Evolutionary conservation across 2,329 filamentous ascomycete genomes (phyloP).

Genomic region (Penicillium janthinellum): DNA sequence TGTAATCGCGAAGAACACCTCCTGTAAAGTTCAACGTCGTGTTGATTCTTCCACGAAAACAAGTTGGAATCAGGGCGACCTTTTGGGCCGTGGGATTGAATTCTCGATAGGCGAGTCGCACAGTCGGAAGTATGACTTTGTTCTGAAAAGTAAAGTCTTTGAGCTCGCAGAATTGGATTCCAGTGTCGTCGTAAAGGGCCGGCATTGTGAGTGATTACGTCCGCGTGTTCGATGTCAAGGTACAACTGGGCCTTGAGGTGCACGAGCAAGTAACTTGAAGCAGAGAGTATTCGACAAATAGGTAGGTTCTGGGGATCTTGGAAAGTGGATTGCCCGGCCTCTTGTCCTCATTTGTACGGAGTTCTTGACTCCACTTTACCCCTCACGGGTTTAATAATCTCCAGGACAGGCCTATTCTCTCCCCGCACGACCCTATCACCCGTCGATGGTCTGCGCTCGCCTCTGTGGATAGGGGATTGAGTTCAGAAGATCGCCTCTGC

Average conservation of each 20-base stretch:
- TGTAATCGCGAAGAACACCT: conserved; percentile 43
- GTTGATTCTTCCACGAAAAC: conserved; percentile 56
- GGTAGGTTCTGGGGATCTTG: too few relatives aligned
- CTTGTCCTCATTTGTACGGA: too few relatives aligned
- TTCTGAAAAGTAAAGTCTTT: conserved; percentile 42
- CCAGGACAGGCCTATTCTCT: background rate
- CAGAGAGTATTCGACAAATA: too few relatives aligned
- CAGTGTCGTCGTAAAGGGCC: background rate
- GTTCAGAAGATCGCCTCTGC: too few relatives aligned
- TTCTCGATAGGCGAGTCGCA: conserved; percentile 43
- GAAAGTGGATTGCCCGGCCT: too few relatives aligned
- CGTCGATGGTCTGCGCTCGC: too few relatives aligned
- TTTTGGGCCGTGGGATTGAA: conserved; percentile 44
- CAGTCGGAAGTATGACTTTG: conserved; percentile 33
- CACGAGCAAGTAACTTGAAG: background rate
- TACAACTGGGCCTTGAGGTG: background rate
- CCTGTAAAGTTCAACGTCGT: conserved; percentile 52
- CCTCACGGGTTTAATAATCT: too few relatives aligned
- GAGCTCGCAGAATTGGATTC: background rate
- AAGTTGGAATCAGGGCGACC: conserved; percentile 56
- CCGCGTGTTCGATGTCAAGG: background rate
- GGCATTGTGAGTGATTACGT: background rate
- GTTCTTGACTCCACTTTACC: too few relatives aligned
- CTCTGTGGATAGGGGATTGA: too few relatives aligned
- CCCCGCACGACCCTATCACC: conserved; percentile 1